A percentile compares a stretch with the other conserved stretches of the same genome.
Conservation (phyloP, 1,284 basidiomycete species). For the Lentinus polychrous region DNA sequence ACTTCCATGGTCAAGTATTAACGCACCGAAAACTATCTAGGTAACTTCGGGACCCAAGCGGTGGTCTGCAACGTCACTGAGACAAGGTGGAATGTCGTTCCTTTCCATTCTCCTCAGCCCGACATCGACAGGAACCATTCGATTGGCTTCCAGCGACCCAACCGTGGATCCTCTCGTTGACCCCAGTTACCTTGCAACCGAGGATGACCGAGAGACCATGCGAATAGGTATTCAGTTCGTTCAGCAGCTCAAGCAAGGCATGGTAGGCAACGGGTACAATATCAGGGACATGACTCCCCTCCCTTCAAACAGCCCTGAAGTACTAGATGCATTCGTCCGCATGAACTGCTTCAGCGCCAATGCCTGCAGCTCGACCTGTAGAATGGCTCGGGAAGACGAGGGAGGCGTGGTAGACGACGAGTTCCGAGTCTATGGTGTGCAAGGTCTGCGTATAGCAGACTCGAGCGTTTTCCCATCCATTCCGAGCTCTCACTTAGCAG, state of each 20-base stretch:
- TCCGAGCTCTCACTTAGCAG: slow-evolving; percentile 30
- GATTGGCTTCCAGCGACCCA: slow-evolving; percentile 26
- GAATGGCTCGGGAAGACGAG: slow-evolving; percentile 28
- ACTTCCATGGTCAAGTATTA: background rate
- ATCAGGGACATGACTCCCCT: slow-evolving; percentile 26
- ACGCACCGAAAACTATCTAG: background rate
- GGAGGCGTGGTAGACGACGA: slow-evolving; percentile 42
- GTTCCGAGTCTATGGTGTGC: slow-evolving; percentile 42
- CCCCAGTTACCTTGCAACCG: slow-evolving; percentile 1
- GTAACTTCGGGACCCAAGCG: no score
- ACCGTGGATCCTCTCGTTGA: slow-evolving; percentile 5
- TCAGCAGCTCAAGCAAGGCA: slow-evolving; percentile 11
- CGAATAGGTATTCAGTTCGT: background rate
- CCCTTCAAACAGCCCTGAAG: slow-evolving; percentile 15
- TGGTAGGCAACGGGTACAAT: slow-evolving; percentile 25
- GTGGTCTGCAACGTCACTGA: background rate
- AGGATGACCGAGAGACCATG: background rate
- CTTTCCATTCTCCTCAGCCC: slow-evolving; percentile 15
- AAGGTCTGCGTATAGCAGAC: slow-evolving; percentile 33
- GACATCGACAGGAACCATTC: slow-evolving; percentile 26
- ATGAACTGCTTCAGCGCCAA: slow-evolving; percentile 23
- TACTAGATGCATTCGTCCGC: slow-evolving; percentile 24
- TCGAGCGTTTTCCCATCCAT: slow-evolving; percentile 33
- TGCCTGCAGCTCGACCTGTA: slow-evolving; percentile 31
- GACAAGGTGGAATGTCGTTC: slow-evolving; percentile 47